These are phyloP conservation scores for Leucogyrophana mollusca DNA, from an alignment of 768 basidiomycete genomes.

Conservation along the genomic window DNA sequence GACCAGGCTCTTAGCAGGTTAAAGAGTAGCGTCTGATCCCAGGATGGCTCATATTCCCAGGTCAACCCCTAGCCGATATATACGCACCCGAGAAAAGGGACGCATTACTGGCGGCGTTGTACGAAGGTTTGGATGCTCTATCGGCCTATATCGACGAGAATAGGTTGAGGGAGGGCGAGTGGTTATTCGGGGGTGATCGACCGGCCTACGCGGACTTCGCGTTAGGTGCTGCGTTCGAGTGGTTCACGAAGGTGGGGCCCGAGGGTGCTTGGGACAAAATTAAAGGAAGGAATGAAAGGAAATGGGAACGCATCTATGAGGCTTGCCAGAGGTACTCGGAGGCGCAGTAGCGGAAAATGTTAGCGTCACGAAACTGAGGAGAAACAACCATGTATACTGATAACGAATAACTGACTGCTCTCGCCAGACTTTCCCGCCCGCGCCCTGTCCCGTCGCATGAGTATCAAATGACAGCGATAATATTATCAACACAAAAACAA, in stretches of 20 bases:
- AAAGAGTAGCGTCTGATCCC: no score
- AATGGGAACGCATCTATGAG: not conserved
- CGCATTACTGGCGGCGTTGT: not conserved
- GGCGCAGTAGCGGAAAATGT: no score
- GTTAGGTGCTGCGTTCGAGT: slow-evolving; percentile 22
- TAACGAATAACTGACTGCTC: no score
- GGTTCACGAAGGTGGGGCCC: slow-evolving; percentile 26
- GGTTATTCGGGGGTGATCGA: not conserved
- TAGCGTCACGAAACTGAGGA: no score
- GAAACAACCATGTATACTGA: no score
- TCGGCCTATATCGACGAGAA: not conserved
- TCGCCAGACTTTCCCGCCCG: no score
- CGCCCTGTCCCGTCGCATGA: no score
- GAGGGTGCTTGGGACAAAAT: not conserved
- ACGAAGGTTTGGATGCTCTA: not conserved
- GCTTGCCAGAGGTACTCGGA: not conserved
- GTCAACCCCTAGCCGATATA: no score
- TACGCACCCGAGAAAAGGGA: not conserved
- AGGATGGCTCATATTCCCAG: no score
- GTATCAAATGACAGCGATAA: no score
- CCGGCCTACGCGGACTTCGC: not conserved
- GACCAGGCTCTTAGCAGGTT: no score
- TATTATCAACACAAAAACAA: no score
- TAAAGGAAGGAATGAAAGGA: not conserved
- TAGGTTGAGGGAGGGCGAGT: not conserved